Base-by-base conservation (phyloP, 192 early-diverging fungal species). In the Lobosporangium transversale region DNA sequence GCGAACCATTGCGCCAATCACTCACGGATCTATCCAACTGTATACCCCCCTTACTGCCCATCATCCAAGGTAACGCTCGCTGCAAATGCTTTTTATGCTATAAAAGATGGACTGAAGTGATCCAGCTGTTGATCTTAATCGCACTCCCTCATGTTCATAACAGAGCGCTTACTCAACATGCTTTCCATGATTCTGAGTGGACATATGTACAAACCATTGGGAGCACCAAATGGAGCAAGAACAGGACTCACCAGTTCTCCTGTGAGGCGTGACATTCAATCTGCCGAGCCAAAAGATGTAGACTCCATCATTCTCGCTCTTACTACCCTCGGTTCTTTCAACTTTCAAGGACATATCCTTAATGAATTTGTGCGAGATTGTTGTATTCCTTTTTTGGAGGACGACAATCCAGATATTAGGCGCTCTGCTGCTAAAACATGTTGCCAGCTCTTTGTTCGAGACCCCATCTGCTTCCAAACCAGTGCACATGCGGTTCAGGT, bases 331-430 rank as follows among this genome's bases (percentile, higher is more conserved):
- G 92, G 94, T 20, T 84, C 80, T 3, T 97, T 98, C 80, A 90
- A 95, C 82, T 98, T 98, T 80, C 57, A 55, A 80, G 87, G 85
- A 21, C 88, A 93, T 45, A 89, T 92, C 32, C 82, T 98, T 26
- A 92, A 93, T 59, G 95, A 95, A 68, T 91, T 97, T 74, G 92
- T 97, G n/a, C 83, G 90, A 31, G 93, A 96, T 52, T 92, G 86
- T 53, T 91, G 95, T 18, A 83, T 94, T 21, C 83, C 86, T 4
- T 98, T 96, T 58, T 75, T 96, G 23, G 91, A 92, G 29, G 89
- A 94, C 59, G 90, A 92, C 66, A 86, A 87, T 21, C 54, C 87
- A 0, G 91, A 90, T 31, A 88, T 98, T 26, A 81, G 95, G 51
- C 92, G 89, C 58, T 91, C 92, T 14, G 95, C 96, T 8, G 92